Evolutionary conservation across 148 eudicot genomes (phyloP).

Genomic region (Rhododendron simsii): DNA sequence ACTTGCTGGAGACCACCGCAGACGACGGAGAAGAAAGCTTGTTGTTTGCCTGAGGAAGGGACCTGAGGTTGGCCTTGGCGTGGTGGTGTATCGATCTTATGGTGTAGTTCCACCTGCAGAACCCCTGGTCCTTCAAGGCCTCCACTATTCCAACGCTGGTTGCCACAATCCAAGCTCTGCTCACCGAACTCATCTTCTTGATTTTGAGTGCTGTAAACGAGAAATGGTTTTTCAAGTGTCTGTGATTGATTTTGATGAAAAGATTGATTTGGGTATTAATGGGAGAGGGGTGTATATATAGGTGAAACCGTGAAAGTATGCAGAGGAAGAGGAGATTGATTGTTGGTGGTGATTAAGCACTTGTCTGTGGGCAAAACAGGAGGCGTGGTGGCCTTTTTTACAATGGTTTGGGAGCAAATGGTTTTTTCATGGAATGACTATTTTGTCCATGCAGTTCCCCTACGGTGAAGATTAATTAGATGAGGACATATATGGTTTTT

Average conservation of each 20-base stretch:
- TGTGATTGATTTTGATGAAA: neutral
- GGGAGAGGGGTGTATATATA: neutral
- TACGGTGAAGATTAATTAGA: neutral
- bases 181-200: conserved; percentile 16
- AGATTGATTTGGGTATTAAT: neutral
- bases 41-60: conserved; percentile 10
- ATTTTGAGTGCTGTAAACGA: neutral
- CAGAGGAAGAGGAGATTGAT: neutral
- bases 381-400: neutral
- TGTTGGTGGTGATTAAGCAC: neutral
- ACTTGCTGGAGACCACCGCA: neutral
- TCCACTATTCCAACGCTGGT: conserved; percentile 26
- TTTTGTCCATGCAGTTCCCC: neutral
- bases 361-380: neutral
- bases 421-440: neutral
- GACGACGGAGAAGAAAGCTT: neutral
- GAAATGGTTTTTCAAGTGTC: neutral
- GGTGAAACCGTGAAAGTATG: neutral
- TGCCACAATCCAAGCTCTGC: conserved; percentile 20
- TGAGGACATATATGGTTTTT: neutral
- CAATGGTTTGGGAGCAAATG: neutral
- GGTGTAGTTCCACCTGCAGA: conserved; percentile 33
- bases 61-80: conserved; percentile 21
- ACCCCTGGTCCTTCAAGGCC: conserved; percentile 31
- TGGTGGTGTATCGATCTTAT: conserved; percentile 17